phyloP scores from a whole-genome alignment of 2,329 filamentous ascomycete genomes.

The Fonsecaea monophora region DNA sequence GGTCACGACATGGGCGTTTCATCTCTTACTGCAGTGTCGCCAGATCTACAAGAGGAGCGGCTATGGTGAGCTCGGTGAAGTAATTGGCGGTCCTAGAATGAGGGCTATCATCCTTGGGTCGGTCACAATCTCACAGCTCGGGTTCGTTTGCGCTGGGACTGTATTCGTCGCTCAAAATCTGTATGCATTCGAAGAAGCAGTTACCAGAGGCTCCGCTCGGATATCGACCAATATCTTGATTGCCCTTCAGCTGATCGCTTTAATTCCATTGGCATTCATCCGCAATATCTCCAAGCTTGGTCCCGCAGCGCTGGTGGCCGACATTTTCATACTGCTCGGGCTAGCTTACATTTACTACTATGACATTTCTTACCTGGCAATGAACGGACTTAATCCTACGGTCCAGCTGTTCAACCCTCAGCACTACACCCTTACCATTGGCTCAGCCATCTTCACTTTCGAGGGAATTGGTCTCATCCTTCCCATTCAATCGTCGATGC shows the following conservation, averaged over 20 bases:
- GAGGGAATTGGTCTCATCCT: constrained; percentile 79
- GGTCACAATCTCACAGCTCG: constrained; percentile 76
- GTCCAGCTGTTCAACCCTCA: constrained; percentile 74
- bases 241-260: constrained; percentile 67
- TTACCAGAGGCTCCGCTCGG: constrained; percentile 56
- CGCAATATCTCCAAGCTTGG: constrained; percentile 78
- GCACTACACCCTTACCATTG: constrained; percentile 73
- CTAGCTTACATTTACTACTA: constrained; percentile 76
- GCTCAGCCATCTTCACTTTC: constrained; percentile 78
- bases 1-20: constrained; percentile 74
- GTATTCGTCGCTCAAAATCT: constrained; percentile 81
- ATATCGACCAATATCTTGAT: constrained; percentile 68
- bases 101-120: constrained; percentile 71
- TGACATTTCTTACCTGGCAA: constrained; percentile 65
- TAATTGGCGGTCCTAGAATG: constrained; percentile 68
- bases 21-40: constrained; percentile 72
- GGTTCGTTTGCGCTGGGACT: constrained; percentile 78
- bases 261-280: constrained; percentile 72
- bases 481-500: constrained; percentile 78
- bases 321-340: constrained; percentile 74
- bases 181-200: constrained; percentile 69
- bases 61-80: constrained; percentile 75
- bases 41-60: constrained; percentile 66
- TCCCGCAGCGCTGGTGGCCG: constrained; percentile 71
- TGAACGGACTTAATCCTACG: constrained; percentile 63